These are phyloP conservation scores for Diatrype stigma DNA, from an alignment of 2,329 filamentous ascomycete genomes.

Conservation along the genomic window DNA sequence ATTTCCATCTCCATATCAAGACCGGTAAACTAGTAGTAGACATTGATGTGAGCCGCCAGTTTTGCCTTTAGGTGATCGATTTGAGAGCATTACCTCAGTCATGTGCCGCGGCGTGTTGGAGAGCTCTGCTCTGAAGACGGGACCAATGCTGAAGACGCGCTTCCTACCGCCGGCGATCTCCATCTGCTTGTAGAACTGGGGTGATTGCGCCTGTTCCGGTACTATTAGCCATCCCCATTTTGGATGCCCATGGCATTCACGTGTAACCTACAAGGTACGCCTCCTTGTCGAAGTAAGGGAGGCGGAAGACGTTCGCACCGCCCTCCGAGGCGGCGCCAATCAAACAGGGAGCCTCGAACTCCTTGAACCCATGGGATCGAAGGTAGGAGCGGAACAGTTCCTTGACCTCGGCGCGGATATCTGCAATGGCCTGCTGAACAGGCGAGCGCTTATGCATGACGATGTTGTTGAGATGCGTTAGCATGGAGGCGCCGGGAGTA, in stretches of 20 bases:
- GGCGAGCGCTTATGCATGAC: conserved; percentile 89
- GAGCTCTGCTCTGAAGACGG: conserved; percentile 83
- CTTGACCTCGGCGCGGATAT: conserved; percentile 54
- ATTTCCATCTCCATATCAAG: conserved; percentile 92
- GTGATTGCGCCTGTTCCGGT: conserved; percentile 57
- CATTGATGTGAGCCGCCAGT: conserved; percentile 5
- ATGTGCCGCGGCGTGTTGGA: conserved; percentile 80
- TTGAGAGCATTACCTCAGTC: conserved; percentile 57
- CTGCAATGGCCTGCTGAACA: conserved; percentile 75
- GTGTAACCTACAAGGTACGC: conserved; percentile 54
- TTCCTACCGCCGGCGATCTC: conserved; percentile 76
- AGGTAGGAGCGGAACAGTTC: conserved; percentile 78
- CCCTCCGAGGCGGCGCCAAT: conserved; percentile 90
- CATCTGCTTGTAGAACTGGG: conserved; percentile 85
- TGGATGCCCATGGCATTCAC: not conserved
- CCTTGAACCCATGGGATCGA: conserved; percentile 66
- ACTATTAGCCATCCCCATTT: too few relatives aligned
- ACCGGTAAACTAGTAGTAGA: conserved; percentile 74
- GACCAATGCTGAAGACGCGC: conserved; percentile 73
- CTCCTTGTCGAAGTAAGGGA: conserved; percentile 83
- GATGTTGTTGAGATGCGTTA: conserved; percentile 84
- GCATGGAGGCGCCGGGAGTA: conserved; percentile 69
- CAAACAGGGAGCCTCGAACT: conserved; percentile 86
- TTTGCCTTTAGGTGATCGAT: not conserved
- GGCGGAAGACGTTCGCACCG: conserved; percentile 83